Conservation (phyloP, 129 eudicot species). For the Helichrysum umbraculigerum region DNA sequence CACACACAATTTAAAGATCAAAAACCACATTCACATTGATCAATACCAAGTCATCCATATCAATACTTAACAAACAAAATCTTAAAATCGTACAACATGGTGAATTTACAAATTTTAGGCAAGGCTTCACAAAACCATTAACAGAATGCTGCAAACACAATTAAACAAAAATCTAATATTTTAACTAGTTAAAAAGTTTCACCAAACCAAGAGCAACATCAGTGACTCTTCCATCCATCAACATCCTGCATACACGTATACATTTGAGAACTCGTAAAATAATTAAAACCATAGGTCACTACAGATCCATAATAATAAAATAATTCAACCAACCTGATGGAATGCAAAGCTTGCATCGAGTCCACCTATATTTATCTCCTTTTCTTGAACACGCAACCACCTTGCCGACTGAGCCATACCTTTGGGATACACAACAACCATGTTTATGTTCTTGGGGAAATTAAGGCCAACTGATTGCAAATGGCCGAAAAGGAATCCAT, state of each 20-base stretch:
- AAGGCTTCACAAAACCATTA: too few species aligned
- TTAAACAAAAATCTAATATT: too few species aligned
- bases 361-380: background rate
- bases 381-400: background rate
- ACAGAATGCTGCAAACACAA: too few species aligned
- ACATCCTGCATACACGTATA: background rate
- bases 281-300: too few species aligned
- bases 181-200: too few species aligned
- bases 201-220: background rate
- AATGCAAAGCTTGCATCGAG: background rate
- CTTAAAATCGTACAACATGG: too few species aligned
- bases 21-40: too few species aligned
- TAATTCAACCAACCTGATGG: background rate
- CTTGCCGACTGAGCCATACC: background rate
- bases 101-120: too few species aligned
- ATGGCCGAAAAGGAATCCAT: background rate
- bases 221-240: background rate
- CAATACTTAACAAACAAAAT: too few species aligned
- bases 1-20: too few species aligned
- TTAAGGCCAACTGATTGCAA: background rate
- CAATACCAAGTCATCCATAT: too few species aligned
- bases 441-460: background rate
- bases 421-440: background rate
- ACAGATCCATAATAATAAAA: too few species aligned
- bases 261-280: background rate